Percentiles rank a stretch among this genome's conserved stretches.
Conservation (phyloP, 2,329 filamentous ascomycete species). For the Pyricularia sp. region DNA sequence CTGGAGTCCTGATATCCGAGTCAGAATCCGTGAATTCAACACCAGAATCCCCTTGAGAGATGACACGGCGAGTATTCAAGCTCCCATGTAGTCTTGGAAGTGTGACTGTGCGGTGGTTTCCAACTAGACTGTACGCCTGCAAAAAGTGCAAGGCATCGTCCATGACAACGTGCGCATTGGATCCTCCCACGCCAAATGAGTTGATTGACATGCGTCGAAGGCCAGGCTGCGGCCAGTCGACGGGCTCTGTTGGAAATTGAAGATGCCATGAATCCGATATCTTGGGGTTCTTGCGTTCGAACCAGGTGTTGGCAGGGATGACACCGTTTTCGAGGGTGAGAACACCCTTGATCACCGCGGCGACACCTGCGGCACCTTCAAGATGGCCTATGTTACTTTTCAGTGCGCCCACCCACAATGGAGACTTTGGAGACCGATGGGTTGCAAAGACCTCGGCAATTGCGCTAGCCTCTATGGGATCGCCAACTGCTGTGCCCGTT, state of each 20-base stretch:
- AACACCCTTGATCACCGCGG: conserved; percentile 13
- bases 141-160: conserved; percentile 7
- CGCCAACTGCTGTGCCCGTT: conserved; percentile 24
- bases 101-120: conserved; percentile 5
- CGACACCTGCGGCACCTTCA: conserved; percentile 13
- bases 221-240: conserved; percentile 7
- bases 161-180: conserved; percentile 16
- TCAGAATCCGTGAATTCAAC: neutral
- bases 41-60: neutral
- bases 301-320: conserved; percentile 13
- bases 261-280: conserved; percentile 10
- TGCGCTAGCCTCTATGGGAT: conserved; percentile 11
- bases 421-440: conserved; percentile 4
- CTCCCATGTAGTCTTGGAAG: neutral
- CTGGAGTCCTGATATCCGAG: neutral
- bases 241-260: conserved; percentile 8
- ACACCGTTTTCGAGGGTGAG: conserved; percentile 12
- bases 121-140: conserved; percentile 1
- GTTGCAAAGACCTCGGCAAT: conserved; percentile 7
- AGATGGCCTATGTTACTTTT: conserved; percentile 17
- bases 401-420: conserved; percentile 12
- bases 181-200: conserved; percentile 19
- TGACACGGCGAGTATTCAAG: neutral
- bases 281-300: conserved; percentile 11
- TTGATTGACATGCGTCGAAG: conserved; percentile 16